phyloP scores from a whole-genome alignment of 1,139 yeast genomes.

The Lodderomyces parapsilosis region DNA sequence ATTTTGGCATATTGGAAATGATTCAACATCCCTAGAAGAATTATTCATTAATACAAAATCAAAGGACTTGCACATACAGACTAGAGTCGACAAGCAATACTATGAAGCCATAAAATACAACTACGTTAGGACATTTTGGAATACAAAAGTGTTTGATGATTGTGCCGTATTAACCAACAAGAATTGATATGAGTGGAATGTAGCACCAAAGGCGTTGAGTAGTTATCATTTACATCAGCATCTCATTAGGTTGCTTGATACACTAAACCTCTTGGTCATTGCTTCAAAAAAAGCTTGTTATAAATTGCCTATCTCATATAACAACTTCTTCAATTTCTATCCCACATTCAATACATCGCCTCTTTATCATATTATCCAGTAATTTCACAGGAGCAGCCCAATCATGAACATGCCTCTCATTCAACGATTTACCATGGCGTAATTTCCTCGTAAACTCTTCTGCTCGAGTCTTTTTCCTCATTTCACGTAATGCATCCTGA shows the following conservation, averaged over 20 bases:
- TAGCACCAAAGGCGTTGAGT: too few species aligned
- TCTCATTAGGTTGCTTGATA: too few species aligned
- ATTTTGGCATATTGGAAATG: too few species aligned
- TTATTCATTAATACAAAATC: too few species aligned
- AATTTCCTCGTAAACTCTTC: conserved; percentile 79
- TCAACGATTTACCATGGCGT: conserved; percentile 53
- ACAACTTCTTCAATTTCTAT: conserved; percentile 71
- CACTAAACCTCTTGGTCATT: too few species aligned
- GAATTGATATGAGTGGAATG: too few species aligned
- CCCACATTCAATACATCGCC: conserved; percentile 82
- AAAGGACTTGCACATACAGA: too few species aligned
- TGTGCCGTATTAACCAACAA: too few species aligned
- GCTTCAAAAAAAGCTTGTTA: too few species aligned
- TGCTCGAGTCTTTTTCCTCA: conserved; percentile 90
- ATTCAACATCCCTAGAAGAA: too few species aligned
- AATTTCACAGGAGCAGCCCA: conserved; percentile 58
- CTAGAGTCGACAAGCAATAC: background rate
- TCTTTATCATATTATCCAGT: conserved; percentile 46
- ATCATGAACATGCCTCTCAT: conserved; percentile 67
- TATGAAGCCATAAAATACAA: background rate
- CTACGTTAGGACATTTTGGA: background rate
- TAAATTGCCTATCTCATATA: conserved; percentile 14
- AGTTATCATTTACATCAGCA: too few species aligned
- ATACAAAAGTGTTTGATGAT: too few species aligned
- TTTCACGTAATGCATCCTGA: conserved; percentile 70